phyloP scores from a whole-genome alignment of 371 early-diverging fungal genomes.

The Batrachochytrium dendrobatidis region DNA sequence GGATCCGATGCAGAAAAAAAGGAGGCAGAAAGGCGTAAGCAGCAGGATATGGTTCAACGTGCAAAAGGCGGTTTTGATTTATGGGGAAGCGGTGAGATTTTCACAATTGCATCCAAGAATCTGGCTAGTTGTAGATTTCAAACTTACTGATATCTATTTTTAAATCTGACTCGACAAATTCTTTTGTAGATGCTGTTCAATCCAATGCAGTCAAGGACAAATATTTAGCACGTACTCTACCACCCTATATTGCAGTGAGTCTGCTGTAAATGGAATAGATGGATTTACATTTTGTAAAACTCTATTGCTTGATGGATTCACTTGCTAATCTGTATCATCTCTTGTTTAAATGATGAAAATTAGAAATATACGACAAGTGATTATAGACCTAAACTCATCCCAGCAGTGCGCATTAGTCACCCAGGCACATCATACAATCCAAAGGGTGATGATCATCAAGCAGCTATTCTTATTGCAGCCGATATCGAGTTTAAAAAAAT shows the following conservation, averaged over 20 bases:
- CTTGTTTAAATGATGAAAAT: not conserved
- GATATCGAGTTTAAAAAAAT: conserved; percentile 36
- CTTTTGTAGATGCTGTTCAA: not conserved
- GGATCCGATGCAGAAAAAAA: conserved; percentile 5
- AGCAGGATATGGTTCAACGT: conserved; percentile 9
- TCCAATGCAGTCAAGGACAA: not conserved
- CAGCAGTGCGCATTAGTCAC: conserved; percentile 68
- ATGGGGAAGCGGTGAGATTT: conserved; percentile 23
- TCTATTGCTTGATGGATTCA: not conserved
- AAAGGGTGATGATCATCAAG: conserved; percentile 68
- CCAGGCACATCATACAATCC: conserved; percentile 92
- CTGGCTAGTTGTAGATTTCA: conserved; percentile 7
- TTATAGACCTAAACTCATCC: conserved; percentile 42
- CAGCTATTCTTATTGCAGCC: conserved; percentile 27
- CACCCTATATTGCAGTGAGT: no score
- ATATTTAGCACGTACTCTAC: no score
- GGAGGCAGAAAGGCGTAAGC: conserved; percentile 2
- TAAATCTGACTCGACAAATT: no score
- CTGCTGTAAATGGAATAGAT: conserved; percentile 33
- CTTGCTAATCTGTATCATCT: not conserved
- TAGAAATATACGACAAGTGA: conserved; percentile 45
- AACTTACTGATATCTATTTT: no score
- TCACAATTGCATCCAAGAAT: conserved; percentile 2
- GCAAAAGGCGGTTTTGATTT: conserved; percentile 26
- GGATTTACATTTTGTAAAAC: conserved; percentile 31